These are phyloP conservation scores for Scedosporium minutisporum DNA, from an alignment of 2,329 filamentous ascomycete genomes.

Conservation along the genomic window DNA sequence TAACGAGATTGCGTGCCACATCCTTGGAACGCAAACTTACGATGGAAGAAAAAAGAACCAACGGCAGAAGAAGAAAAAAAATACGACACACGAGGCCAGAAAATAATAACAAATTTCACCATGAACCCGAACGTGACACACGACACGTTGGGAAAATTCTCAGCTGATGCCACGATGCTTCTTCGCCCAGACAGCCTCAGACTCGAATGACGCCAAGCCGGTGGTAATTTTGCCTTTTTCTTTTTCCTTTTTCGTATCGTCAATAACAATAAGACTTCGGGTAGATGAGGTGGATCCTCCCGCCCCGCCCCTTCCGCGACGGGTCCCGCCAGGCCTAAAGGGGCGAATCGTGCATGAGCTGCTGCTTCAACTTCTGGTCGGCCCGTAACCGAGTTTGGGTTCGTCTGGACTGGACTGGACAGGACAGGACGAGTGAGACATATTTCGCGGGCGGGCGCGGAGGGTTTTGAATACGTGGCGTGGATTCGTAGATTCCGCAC, in stretches of 20 bases:
- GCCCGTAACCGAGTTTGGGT: background rate
- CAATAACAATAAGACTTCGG: background rate
- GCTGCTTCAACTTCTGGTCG: background rate
- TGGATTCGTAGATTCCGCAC: too few relatives aligned
- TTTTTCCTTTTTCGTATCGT: background rate
- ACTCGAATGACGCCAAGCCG: too few relatives aligned
- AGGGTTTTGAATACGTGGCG: too few relatives aligned
- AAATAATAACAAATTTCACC: background rate
- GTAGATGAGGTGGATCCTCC: slow-evolving; percentile 4
- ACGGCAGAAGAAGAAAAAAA: background rate
- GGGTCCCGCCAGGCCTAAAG: slow-evolving; percentile 3
- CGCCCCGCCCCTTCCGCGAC: slow-evolving; percentile 1
- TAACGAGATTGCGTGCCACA: background rate
- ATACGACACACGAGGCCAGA: background rate
- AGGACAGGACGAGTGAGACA: background rate
- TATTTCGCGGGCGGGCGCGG: background rate
- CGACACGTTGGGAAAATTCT: too few relatives aligned
- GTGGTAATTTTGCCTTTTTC: background rate
- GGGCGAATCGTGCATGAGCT: slow-evolving; percentile 3
- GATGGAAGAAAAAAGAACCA: background rate
- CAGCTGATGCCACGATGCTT: too few relatives aligned
- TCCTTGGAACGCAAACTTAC: background rate
- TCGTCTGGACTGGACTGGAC: background rate
- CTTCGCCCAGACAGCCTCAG: background rate
- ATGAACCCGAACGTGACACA: background rate